phyloP scores from a whole-genome alignment of 2,329 filamentous ascomycete species.

The Fusarium sacchari region DNA sequence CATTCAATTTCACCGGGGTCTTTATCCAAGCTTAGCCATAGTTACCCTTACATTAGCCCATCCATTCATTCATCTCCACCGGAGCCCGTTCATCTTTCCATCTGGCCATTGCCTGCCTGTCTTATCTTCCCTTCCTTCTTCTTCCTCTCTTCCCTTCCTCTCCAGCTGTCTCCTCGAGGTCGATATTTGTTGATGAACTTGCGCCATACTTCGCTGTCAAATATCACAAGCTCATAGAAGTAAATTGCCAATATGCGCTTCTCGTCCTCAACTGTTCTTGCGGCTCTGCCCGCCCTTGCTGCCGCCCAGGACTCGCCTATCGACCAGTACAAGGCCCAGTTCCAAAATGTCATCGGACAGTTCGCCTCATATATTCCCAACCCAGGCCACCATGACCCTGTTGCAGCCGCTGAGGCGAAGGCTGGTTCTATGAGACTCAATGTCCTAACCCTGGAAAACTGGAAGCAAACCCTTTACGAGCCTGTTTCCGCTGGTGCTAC shows the following conservation, averaged over 20 bases:
- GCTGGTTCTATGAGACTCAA: constrained; percentile 56
- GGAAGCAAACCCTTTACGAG: constrained; percentile 73
- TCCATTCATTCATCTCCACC: constrained; percentile 38
- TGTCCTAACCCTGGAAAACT: constrained; percentile 72
- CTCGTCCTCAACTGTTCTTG: constrained; percentile 59
- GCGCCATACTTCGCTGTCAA: not conserved
- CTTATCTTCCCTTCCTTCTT: constrained; percentile 23
- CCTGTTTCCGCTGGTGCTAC: constrained; percentile 68
- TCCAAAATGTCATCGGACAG: constrained; percentile 72
- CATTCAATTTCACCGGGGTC: constrained; percentile 36
- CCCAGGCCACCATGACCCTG: constrained; percentile 54
- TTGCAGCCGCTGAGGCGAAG: constrained; percentile 56
- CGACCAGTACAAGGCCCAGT: constrained; percentile 70
- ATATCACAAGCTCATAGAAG: not conserved
- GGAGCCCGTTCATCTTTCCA: constrained; percentile 28
- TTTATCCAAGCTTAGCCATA: constrained; percentile 27
- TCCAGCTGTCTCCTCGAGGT: constrained; percentile 4
- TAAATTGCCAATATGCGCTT: constrained; percentile 64
- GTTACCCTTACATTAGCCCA: not conserved
- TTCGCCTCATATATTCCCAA: constrained; percentile 63
- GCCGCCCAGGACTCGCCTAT: constrained; percentile 63
- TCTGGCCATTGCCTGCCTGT: constrained; percentile 16
- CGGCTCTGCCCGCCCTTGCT: constrained; percentile 66
- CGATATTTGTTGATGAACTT: constrained; percentile 1
- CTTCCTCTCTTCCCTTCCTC: constrained; percentile 15